A percentile compares a stretch with the other conserved stretches of the same genome.
Evolutionary conservation across 768 basidiomycete genomes (phyloP).

Genomic region (Leccinum rimulosum): DNA sequence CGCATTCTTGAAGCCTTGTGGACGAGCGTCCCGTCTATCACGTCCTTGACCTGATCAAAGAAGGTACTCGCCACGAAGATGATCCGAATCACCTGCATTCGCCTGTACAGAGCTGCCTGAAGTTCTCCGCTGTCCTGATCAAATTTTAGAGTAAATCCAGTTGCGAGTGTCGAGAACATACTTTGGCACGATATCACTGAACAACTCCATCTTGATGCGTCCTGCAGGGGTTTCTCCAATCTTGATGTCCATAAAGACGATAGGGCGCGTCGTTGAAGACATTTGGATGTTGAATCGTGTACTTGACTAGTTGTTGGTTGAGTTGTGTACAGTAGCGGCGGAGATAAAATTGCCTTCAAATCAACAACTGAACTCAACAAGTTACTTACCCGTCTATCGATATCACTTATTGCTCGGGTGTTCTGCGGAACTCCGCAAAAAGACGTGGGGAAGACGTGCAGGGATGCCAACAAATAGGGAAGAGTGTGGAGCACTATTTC

Average conservation of each 20-base stretch:
- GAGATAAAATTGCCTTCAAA: neutral
- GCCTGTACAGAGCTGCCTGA: slow-evolving; percentile 96
- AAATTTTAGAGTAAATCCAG: slow-evolving; percentile 4
- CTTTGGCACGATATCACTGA: slow-evolving; percentile 95
- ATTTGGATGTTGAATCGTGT: slow-evolving; percentile 20
- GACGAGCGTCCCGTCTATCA: slow-evolving; percentile 57
- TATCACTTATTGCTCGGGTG: neutral
- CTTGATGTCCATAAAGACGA: slow-evolving; percentile 96
- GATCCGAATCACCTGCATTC: slow-evolving; percentile 69
- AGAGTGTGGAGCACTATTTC: slow-evolving; percentile 13
- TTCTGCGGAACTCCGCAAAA: neutral
- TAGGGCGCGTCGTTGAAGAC: slow-evolving; percentile 62
- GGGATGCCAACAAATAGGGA: neutral
- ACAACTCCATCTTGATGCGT: slow-evolving; percentile 95
- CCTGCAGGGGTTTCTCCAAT: slow-evolving; percentile 97
- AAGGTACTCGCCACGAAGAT: neutral
- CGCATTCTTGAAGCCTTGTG: slow-evolving; percentile 89
- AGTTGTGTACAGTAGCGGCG: neutral
- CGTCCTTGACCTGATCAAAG: slow-evolving; percentile 16
- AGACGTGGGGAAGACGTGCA: neutral
- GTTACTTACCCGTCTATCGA: neutral
- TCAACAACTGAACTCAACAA: neutral
- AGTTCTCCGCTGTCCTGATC: slow-evolving; percentile 92
- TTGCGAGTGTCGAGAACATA: slow-evolving; percentile 34
- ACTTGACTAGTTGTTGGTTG: neutral